Evolutionary conservation across 2,329 filamentous ascomycete genomes (phyloP), one percentile per base, ranked within the genome.

Genomic region (Trichophyton equinum): DNA sequence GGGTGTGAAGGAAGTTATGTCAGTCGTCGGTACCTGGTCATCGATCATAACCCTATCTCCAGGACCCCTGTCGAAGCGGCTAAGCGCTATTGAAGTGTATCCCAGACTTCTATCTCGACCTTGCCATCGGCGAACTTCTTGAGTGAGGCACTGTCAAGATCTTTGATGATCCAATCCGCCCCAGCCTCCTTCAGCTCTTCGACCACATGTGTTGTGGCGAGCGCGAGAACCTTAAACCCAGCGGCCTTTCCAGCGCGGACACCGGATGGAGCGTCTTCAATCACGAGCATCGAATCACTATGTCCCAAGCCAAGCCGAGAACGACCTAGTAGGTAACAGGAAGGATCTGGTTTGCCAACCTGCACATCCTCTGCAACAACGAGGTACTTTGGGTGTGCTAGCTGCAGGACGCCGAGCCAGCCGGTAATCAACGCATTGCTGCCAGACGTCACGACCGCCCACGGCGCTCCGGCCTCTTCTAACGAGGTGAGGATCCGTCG

Each of bases 211-310:
- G 89, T 95, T 60, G 91, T 96, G 60, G 88, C 83, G 60, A 96
- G 76, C n/a, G 85, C 91, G 53, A 95, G 76, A 11, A 96, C 91
- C 70, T 82, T 85, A 77, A 88, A 96, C 1, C 90, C 91, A 8
- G 91, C 91, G 0, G 83, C 88, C 75, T 91, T 95, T 57, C 91
- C 91, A 30, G 91, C 85, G 65, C 77, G 80, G 69, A 96, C 89
- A 4, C 91, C 91, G 6, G 90, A 89, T 4, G 91, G 91, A 61
- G 89, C 89, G 76, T 96, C 91, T 75, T 96, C 91, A 42, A 96
- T 76, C 57, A 96, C 91, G 60, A 96, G 78, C 49, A 92, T 74
- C 60, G 74, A 79, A 30, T 76, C 73, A 38, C 76, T 77, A 20
- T 78, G 71, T 22, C 71, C 69, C 30, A 79, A 66, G 0, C 78